These are phyloP conservation scores for Colletotrichum shisoi DNA, from an alignment of 2,329 filamentous ascomycete genomes.

Conservation along the genomic window DNA sequence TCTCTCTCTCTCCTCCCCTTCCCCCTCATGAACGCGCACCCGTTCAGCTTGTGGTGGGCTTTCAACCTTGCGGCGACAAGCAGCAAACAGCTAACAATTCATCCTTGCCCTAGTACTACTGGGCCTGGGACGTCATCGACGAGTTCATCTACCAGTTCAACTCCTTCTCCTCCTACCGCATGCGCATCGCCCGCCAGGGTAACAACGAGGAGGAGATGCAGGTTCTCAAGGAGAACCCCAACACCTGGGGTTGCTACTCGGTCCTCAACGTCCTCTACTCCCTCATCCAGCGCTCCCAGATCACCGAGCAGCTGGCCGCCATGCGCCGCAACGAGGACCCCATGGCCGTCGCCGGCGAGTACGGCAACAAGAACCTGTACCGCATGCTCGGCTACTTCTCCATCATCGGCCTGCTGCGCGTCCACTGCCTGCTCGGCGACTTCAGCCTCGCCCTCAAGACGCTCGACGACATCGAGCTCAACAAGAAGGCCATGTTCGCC, in stretches of 20 bases:
- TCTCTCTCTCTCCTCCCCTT: constrained; percentile 42
- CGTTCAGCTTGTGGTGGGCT: too few relatives aligned
- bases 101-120: constrained; percentile 77
- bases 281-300: constrained; percentile 96
- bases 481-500: constrained; percentile 99
- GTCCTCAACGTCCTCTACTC: constrained; percentile 99
- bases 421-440: constrained; percentile 95
- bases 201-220: constrained; percentile 91
- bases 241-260: constrained; percentile 99
- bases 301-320: constrained; percentile 94
- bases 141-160: constrained; percentile 99
- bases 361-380: constrained; percentile 92
- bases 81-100: constrained; percentile 20
- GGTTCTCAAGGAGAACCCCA: constrained; percentile 92
- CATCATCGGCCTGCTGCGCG: constrained; percentile 94
- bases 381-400: constrained; percentile 99
- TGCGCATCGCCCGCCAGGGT: constrained; percentile 82
- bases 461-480: constrained; percentile 98
- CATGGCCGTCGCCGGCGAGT: constrained; percentile 87
- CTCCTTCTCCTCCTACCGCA: constrained; percentile 97
- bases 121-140: constrained; percentile 99
- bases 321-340: constrained; percentile 95
- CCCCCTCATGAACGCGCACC: too few relatives aligned
- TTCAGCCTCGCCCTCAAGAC: constrained; percentile 99
- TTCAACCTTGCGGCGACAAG: too few relatives aligned